Conservation (phyloP, 129 eudicot species). For the Chrysanthemum seticuspe region DNA sequence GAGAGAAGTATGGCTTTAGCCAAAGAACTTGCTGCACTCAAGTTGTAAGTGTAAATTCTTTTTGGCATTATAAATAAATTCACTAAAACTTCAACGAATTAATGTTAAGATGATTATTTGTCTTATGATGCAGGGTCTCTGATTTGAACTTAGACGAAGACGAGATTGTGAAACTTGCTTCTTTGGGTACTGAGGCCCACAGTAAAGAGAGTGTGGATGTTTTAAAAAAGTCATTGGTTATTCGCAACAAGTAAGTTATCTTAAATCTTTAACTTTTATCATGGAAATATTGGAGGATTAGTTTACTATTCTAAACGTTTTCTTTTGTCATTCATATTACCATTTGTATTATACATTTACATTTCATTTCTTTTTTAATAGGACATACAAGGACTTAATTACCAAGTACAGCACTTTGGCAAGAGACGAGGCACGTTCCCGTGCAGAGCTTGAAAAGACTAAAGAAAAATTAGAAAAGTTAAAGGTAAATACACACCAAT, state of each 20-base stretch:
- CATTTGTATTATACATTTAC: neutral
- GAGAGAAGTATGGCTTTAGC: constrained; percentile 72
- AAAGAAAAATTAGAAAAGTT: constrained; percentile 50
- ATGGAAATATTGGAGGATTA: neutral
- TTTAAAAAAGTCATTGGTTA: constrained; percentile 52
- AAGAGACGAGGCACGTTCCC: constrained; percentile 65
- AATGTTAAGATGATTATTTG: neutral
- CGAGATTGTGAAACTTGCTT: constrained; percentile 71
- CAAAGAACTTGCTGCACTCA: constrained; percentile 79
- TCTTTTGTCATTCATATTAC: neutral
- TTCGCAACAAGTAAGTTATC: constrained; percentile 62
- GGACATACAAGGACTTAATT: constrained; percentile 72
- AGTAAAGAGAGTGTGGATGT: constrained; percentile 51
- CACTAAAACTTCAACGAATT: neutral
- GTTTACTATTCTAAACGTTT: neutral
- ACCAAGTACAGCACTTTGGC: constrained; percentile 62
- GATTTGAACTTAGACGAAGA: constrained; percentile 68
- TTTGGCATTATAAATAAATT: neutral
- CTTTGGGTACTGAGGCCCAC: constrained; percentile 52
- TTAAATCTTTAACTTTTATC: neutral
- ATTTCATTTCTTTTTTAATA: constrained; percentile 12
- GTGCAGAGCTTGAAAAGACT: constrained; percentile 64
- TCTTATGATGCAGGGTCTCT: constrained; percentile 45
- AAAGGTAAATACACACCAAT: constrained; percentile 46
- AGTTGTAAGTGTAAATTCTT: constrained; percentile 49